These are phyloP conservation scores for Tillandsia leiboldiana DNA, from an alignment of 176 grass and related monocot genomes.

Conservation along the genomic window DNA sequence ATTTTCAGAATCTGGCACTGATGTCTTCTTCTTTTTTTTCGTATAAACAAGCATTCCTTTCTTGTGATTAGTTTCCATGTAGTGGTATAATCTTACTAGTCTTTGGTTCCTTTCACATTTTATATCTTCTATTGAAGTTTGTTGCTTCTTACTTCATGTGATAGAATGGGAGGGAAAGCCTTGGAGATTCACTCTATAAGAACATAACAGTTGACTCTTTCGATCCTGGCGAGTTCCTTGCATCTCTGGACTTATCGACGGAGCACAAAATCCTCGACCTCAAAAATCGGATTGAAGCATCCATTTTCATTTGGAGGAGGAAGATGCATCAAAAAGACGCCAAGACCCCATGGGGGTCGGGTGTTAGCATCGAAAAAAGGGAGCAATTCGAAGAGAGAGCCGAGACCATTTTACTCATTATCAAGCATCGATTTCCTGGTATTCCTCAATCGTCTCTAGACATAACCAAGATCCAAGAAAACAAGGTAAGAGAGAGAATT, in stretches of 20 bases:
- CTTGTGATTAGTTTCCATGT: background rate
- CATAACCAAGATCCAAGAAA: slow-evolving; percentile 82
- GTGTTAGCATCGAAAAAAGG: slow-evolving; percentile 59
- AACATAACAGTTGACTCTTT: slow-evolving; percentile 49
- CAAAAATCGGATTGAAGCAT: slow-evolving; percentile 76
- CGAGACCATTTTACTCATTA: slow-evolving; percentile 47
- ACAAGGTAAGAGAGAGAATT: slow-evolving; percentile 38
- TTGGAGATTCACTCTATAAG: slow-evolving; percentile 63
- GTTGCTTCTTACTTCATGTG: background rate
- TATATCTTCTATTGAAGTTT: slow-evolving; percentile 6
- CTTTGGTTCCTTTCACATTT: background rate
- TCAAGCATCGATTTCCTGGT: slow-evolving; percentile 63
- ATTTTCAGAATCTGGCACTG: no score
- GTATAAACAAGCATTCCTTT: no score
- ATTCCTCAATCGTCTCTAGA: slow-evolving; percentile 50
- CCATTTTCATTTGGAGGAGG: slow-evolving; percentile 72
- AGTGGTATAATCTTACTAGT: background rate
- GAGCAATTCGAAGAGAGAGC: slow-evolving; percentile 69
- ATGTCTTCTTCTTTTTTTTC: no score
- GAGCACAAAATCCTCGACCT: slow-evolving; percentile 74
- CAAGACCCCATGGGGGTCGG: slow-evolving; percentile 41
- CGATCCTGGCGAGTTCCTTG: slow-evolving; percentile 52
- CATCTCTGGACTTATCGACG: slow-evolving; percentile 43
- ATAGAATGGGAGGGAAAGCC: slow-evolving; percentile 63
- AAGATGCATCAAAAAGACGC: slow-evolving; percentile 47